A percentile compares a stretch with the other conserved stretches of the same genome.
Conservation (phyloP, 768 basidiomycete genomes). For the Collybiopsis confluens region DNA sequence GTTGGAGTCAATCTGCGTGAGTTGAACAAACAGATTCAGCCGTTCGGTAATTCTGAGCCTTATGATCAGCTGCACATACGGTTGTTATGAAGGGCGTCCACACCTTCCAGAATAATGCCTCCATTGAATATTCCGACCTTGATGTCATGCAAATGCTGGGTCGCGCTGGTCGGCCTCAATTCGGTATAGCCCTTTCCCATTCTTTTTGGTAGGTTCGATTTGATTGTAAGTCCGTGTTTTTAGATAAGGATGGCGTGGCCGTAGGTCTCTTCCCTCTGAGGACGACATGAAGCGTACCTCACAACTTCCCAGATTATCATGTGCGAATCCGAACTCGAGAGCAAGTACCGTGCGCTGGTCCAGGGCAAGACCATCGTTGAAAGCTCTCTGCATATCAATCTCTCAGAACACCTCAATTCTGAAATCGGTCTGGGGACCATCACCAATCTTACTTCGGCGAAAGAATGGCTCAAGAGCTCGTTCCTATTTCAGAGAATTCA, state of each 20-base stretch:
- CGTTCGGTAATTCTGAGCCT: neutral
- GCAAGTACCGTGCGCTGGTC: conserved; percentile 64
- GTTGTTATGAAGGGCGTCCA: conserved; percentile 92
- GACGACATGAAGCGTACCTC: no score
- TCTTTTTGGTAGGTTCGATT: no score
- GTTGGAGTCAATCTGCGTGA: conserved; percentile 94
- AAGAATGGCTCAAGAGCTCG: conserved; percentile 77
- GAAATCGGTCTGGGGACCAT: conserved; percentile 90
- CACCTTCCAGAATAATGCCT: conserved; percentile 63
- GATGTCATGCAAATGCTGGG: conserved; percentile 98
- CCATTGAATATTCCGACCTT: conserved; percentile 83
- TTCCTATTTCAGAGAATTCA: conserved; percentile 86
- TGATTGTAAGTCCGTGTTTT: no score
- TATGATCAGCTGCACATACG: conserved; percentile 73
- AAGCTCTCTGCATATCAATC: conserved; percentile 76
- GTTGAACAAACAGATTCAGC: conserved; percentile 18
- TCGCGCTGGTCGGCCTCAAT: conserved; percentile 90
- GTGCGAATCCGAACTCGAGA: conserved; percentile 68
- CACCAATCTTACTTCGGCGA: conserved; percentile 60
- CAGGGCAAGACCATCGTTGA: conserved; percentile 79
- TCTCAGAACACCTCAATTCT: conserved; percentile 90
- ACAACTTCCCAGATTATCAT: no score
- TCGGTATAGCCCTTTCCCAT: no score
- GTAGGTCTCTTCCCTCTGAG: no score
- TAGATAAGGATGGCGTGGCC: conserved; percentile 80